Evolutionary conservation across 257 asterid genomes (phyloP), one percentile per base, ranked within the genome.

Genomic region (Primulina eburnea): DNA sequence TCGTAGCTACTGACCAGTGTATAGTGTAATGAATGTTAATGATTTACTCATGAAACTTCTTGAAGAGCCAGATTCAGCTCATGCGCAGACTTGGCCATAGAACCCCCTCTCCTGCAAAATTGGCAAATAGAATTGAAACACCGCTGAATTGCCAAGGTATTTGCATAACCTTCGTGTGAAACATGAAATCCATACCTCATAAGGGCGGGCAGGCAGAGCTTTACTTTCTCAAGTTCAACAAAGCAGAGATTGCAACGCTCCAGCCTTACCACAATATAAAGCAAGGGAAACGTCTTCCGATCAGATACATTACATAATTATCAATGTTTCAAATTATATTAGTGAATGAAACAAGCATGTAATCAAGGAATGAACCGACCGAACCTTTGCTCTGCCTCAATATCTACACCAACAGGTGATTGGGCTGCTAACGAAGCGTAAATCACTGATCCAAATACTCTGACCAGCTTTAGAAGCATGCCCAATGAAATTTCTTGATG

Each of bases 321-420:
- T 11, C 52, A 47, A 47, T 14, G 6, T 5, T 47, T 47, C 55
- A 47, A 47, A 47, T 47, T 12, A 61, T 17, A 56, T 53, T 63
- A 64, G 72, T 58, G 62, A 77, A 34, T 50, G 58, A 55, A 58
- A 20, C 38, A 38, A 12, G 55, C 58, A 30, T 35, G 21, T 10
- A 33, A 30, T 35, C 34, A 21, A 72, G 60, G 65, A 67, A 53
- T 67, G 35, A 75, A 82, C 47, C 18, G 52, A 37, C 47, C 76
- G 6, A 62, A 90, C 99, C 99, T 91, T 80, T 85, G 90, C 78
- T 94, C 99, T 28, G 99, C 97, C 86, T 91, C 99, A 66, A 94
- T 85, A 86, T 94, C 96, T 69, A 94, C 97, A 59, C 97, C 99
- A 69, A 94, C 97, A 57, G 97, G 82, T 72, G 96, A 73, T 76